Conservation (phyloP, 495 filamentous ascomycete species). For the Penicillium manginii region DNA sequence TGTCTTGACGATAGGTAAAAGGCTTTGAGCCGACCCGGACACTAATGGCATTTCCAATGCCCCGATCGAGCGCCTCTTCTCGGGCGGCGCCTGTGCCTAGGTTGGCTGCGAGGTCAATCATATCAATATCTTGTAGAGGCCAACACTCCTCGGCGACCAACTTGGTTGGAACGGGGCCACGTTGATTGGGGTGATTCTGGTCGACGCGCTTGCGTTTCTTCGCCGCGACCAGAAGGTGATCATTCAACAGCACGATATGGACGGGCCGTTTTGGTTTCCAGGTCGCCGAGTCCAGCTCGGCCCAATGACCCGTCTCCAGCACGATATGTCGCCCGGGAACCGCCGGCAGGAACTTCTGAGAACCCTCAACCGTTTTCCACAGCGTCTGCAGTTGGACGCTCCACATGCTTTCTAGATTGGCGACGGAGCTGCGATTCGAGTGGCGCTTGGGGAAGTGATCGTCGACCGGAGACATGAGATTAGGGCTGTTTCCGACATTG, state of each 20-base stretch:
- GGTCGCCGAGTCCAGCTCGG: slow-evolving; percentile 94
- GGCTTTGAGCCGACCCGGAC: slow-evolving; percentile 88
- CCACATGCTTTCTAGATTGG: slow-evolving; percentile 95
- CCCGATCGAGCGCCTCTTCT: slow-evolving; percentile 63
- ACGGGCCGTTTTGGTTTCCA: slow-evolving; percentile 87
- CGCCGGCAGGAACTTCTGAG: slow-evolving; percentile 93
- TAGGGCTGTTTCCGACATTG: slow-evolving; percentile 50
- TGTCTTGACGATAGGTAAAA: slow-evolving; percentile 87
- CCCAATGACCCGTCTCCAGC: slow-evolving; percentile 86
- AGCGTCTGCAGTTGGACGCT: slow-evolving; percentile 77
- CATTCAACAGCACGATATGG: slow-evolving; percentile 90
- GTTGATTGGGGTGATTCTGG: slow-evolving; percentile 55
- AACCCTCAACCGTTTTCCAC: slow-evolving; percentile 95
- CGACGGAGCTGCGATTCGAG: slow-evolving; percentile 65
- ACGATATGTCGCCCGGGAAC: slow-evolving; percentile 89
- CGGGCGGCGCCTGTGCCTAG: slow-evolving; percentile 59
- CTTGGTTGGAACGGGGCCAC: slow-evolving; percentile 69
- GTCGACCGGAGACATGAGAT: slow-evolving; percentile 51
- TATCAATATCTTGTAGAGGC: slow-evolving; percentile 90
- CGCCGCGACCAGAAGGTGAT: slow-evolving; percentile 88
- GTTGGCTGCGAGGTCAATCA: slow-evolving; percentile 78
- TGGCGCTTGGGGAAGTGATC: slow-evolving; percentile 53
- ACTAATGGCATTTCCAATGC: slow-evolving; percentile 84
- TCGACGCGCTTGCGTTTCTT: slow-evolving; percentile 89
- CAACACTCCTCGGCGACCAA: slow-evolving; percentile 93